Base-by-base conservation (phyloP, 331 rosid genomes). In the Telfairia occidentalis region DNA sequence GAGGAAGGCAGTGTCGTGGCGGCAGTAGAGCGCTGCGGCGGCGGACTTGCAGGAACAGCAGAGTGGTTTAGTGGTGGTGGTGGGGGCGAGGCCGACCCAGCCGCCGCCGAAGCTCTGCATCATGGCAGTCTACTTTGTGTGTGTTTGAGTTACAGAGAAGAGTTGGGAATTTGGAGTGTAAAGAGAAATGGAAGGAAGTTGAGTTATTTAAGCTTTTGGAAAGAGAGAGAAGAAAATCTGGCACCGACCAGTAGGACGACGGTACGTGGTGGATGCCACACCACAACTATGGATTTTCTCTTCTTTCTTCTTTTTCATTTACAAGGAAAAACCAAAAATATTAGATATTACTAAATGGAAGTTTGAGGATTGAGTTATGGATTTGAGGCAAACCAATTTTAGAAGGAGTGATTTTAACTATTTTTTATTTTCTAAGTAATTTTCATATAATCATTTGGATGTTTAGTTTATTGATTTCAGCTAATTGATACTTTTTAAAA, bases 1-100 rank as follows among this genome's bases (percentile, higher is more conserved):
- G 67, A 74, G 78, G 53, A 74, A 74, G 37, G 66, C 34, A 1
- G 54, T 2, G 54, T 74, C 40, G 16, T 16, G 30, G 21, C 53
- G 69, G 16, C 66, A 74, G 52, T n/a, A 74, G 30, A 74, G 66
- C n/a, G 11, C 26, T 2, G 78, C 54, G 15, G 69, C 1, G 24
- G 69, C 18, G 18, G 66, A 74, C 24, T 74, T 74, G 69, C 67
- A 74, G 52, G 69, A 74, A 11, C 3, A 57, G 54, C 70, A 73
- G 42, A 54, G 64, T 5, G 43, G 43, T 61, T 61, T 61, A 38
- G 69, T 7, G 15, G 69, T 2, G 40, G 37, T 5, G 37, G 2
- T 32, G 37, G 37, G 37, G 5, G 66, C 40, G 38, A 59, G 42
- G 67, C 42, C 73, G 6, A 21, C 0, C 52, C 73, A 64, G 30